phyloP scores from a whole-genome alignment of 495 filamentous ascomycete genomes.

The Talaromyces liani region DNA sequence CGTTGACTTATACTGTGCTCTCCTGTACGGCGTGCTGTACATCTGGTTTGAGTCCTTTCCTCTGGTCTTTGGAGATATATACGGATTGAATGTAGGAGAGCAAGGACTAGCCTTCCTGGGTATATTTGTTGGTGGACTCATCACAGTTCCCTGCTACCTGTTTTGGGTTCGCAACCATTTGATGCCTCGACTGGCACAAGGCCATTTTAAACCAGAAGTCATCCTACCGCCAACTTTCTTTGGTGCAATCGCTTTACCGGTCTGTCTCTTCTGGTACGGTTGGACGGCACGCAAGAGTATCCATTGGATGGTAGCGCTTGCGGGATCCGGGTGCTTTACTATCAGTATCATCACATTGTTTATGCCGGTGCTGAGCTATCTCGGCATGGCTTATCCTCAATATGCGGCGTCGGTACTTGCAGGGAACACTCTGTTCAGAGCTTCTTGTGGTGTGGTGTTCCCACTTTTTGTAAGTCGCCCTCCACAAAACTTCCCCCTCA shows the following conservation, averaged over 20 bases:
- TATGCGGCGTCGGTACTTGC: constrained; percentile 41
- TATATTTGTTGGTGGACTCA: constrained; percentile 34
- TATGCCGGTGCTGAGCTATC: constrained; percentile 39
- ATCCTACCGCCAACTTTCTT: constrained; percentile 35
- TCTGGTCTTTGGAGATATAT: constrained; percentile 41
- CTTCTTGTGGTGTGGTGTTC: constrained; percentile 35
- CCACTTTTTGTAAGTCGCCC: constrained; percentile 38
- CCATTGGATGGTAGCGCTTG: constrained; percentile 48
- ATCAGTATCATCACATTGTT: constrained; percentile 51
- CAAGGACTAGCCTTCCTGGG: constrained; percentile 44
- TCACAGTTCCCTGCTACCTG: constrained; percentile 39
- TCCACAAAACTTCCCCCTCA: no score
- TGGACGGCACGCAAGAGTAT: constrained; percentile 32
- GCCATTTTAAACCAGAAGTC: constrained; percentile 29
- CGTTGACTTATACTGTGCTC: constrained; percentile 45
- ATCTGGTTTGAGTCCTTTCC: constrained; percentile 54
- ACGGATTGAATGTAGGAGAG: constrained; percentile 38
- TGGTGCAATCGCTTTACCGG: constrained; percentile 35
- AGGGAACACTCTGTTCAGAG: constrained; percentile 37
- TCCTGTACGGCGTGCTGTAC: constrained; percentile 48
- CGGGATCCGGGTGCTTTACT: constrained; percentile 45
- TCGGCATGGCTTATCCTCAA: constrained; percentile 35
- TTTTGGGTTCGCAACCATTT: constrained; percentile 31
- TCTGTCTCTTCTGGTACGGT: constrained; percentile 44
- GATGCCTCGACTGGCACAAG: constrained; percentile 30